Conservation (phyloP, 257 asterid genomes). For the Gentiana straminea region DNA sequence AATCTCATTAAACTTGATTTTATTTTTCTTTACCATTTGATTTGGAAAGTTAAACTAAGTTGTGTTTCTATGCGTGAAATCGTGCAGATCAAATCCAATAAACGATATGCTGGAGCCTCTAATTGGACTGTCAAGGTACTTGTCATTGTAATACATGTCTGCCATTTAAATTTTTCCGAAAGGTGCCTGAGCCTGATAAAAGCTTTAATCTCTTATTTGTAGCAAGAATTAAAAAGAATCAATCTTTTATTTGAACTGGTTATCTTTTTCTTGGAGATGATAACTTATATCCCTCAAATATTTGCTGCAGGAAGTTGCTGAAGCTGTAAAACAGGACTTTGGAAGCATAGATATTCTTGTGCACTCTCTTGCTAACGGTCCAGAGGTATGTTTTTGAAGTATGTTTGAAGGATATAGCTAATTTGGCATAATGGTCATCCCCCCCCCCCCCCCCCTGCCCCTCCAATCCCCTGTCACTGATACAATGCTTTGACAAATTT, state of each 20-base stretch:
- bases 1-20: conserved; percentile 11
- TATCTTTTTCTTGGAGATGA: conserved; percentile 4
- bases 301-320: conserved; percentile 63
- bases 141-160: no score
- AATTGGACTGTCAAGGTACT: conserved; percentile 79
- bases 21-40: background rate
- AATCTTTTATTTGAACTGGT: background rate
- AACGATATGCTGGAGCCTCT: conserved; percentile 79
- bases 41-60: background rate
- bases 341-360: conserved; percentile 85
- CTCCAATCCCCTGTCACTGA: background rate
- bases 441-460: no score
- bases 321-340: conserved; percentile 66
- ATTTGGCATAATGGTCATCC: background rate
- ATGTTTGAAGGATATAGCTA: background rate
- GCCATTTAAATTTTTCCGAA: no score
- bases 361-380: conserved; percentile 87
- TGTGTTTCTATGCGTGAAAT: background rate
- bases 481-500: conserved; percentile 9
- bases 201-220: no score
- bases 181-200: no score
- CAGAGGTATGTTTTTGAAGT: conserved; percentile 47
- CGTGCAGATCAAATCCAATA: conserved; percentile 66
- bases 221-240: no score
- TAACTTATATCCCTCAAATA: background rate